A percentile compares a stretch with the other conserved stretches of the same genome.
phyloP scores from a whole-genome alignment of 441 rosid genomes.

The Gossypium trilobum region DNA sequence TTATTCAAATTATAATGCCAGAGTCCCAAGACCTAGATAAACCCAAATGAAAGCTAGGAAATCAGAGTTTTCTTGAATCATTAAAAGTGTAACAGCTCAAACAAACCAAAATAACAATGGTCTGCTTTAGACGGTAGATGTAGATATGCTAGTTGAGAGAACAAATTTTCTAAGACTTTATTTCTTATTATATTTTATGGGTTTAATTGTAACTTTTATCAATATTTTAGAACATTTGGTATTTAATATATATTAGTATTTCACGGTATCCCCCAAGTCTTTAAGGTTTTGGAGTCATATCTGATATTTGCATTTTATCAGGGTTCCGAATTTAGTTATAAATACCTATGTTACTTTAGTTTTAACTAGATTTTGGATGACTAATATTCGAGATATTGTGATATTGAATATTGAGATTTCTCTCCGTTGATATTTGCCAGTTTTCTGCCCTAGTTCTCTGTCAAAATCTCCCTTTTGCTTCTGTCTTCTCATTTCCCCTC shows the following conservation, averaged over 20 bases:
- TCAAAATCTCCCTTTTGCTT: background rate
- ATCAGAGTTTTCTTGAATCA: background rate
- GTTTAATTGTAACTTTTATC: background rate
- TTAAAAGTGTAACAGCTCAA: background rate
- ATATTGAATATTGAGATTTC: background rate
- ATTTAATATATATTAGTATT: background rate
- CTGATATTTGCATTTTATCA: background rate
- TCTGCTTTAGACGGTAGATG: background rate
- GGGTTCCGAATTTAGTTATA: background rate
- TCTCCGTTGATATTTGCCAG: background rate
- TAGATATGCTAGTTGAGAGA: background rate
- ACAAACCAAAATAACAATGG: background rate
- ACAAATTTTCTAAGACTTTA: background rate
- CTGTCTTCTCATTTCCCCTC: slow-evolving; percentile 1
- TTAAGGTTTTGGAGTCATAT: background rate
- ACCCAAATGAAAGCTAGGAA: background rate
- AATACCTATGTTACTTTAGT: background rate
- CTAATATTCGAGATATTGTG: background rate
- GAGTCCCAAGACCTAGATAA: background rate
- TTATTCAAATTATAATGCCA: background rate
- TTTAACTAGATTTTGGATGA: background rate
- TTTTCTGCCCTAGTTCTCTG: background rate
- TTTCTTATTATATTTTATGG: background rate
- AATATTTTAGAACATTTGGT: background rate
- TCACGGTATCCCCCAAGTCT: background rate